Evolutionary conservation across 768 basidiomycete genomes (phyloP).

Genomic region (Leccinum obscurum): DNA sequence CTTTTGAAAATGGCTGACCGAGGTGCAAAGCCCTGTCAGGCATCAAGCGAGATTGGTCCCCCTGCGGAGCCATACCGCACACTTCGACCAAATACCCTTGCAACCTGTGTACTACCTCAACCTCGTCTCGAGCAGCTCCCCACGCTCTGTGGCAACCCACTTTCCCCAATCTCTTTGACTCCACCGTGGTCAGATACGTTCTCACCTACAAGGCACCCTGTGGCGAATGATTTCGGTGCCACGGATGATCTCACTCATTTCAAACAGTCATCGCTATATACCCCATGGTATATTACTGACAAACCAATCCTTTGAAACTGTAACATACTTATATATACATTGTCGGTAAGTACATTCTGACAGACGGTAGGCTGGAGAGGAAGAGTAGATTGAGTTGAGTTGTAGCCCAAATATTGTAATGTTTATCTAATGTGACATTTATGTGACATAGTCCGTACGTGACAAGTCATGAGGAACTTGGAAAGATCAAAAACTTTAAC

Average conservation of each 20-base stretch:
- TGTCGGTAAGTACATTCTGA: background rate
- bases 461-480: background rate
- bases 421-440: background rate
- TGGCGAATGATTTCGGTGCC: background rate
- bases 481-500: background rate
- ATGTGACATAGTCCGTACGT: slow-evolving; percentile 4
- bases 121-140: slow-evolving; percentile 7
- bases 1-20: background rate
- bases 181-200: background rate
- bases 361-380: too few relatives aligned
- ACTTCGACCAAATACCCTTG: background rate
- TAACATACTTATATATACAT: background rate
- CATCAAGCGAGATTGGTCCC: slow-evolving; percentile 27
- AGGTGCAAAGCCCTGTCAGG: slow-evolving; percentile 20
- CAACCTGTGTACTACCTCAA: background rate
- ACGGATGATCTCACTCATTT: background rate
- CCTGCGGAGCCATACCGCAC: background rate
- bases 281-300: background rate
- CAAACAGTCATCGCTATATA: slow-evolving; percentile 4
- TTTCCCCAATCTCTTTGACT: background rate
- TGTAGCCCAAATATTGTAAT: background rate
- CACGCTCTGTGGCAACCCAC: background rate
- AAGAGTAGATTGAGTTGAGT: background rate
- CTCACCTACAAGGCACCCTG: background rate
- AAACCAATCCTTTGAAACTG: background rate